Evolutionary conservation across 1,139 yeast species (phyloP).

Genomic region (Diutina catenulata): DNA sequence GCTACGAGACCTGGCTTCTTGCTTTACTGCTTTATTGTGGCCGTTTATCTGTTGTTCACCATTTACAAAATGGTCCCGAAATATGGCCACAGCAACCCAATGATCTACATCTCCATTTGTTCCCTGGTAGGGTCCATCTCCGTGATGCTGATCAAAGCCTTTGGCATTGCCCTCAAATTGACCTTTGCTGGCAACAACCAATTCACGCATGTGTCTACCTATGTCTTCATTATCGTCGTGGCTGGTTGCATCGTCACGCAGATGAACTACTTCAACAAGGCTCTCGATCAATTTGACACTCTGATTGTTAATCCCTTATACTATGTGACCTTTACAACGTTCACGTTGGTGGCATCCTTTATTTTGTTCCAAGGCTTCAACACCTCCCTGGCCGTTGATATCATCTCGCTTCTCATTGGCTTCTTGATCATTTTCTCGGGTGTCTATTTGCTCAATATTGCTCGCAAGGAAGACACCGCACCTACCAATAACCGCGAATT

Average conservation of each 20-base stretch:
- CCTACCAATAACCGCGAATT: conserved; percentile 29
- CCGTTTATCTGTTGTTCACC: conserved; percentile 62
- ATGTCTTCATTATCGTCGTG: conserved; percentile 69
- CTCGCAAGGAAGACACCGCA: conserved; percentile 46
- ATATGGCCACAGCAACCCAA: conserved; percentile 74
- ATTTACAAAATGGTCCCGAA: conserved; percentile 74
- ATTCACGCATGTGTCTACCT: conserved; percentile 75
- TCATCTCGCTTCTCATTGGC: conserved; percentile 78
- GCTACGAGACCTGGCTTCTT: conserved; percentile 77
- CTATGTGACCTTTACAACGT: conserved; percentile 86
- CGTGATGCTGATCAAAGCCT: conserved; percentile 87
- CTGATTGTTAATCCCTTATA: conserved; percentile 86
- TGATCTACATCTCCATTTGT: conserved; percentile 84
- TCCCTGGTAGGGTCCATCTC: conserved; percentile 86
- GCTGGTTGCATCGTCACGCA: conserved; percentile 77
- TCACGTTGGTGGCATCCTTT: conserved; percentile 77
- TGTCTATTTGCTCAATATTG: conserved; percentile 69
- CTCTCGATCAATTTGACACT: conserved; percentile 86
- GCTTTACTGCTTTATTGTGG: conserved; percentile 50
- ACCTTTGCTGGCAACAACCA: conserved; percentile 86
- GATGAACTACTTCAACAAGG: conserved; percentile 90
- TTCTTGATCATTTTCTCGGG: conserved; percentile 82
- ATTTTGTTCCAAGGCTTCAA: conserved; percentile 81
- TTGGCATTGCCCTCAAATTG: conserved; percentile 82
- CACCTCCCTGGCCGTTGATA: conserved; percentile 69